phyloP scores from a whole-genome alignment of 2,329 filamentous ascomycete species.

The Raffaelea arxii region DNA sequence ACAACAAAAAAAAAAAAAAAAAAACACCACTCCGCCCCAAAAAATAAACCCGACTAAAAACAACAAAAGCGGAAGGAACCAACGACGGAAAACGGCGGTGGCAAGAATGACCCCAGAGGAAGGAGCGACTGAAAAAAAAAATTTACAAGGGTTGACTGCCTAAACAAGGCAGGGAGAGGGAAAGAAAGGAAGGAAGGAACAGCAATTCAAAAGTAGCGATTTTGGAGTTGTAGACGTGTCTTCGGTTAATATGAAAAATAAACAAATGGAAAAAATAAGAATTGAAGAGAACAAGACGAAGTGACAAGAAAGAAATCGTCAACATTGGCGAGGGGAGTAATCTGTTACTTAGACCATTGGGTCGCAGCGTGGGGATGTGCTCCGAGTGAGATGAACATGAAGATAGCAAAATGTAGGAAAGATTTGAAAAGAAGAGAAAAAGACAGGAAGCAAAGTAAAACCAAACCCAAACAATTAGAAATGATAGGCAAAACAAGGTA shows the following conservation, averaged over 20 bases:
- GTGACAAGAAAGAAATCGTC: neutral
- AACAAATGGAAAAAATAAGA: neutral
- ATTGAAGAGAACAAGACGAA: no score
- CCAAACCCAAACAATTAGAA: neutral
- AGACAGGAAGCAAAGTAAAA: neutral
- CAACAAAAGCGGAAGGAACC: neutral
- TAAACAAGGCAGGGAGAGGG: neutral
- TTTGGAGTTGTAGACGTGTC: no score
- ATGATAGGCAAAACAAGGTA: neutral
- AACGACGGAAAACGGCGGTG: neutral
- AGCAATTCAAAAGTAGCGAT: no score
- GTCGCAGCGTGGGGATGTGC: no score
- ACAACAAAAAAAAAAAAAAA: neutral
- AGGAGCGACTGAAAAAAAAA: neutral
- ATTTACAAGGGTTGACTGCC: neutral
- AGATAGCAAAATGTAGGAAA: neutral
- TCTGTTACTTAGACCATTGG: no score
- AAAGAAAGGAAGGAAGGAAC: neutral
- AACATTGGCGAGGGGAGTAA: no score
- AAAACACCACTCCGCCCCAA: neutral
- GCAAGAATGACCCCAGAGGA: neutral
- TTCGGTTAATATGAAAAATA: neutral
- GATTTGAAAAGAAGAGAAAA: no score
- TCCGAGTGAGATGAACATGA: no score
- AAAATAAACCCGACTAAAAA: neutral